Conservation (phyloP, 805 yeast species). For the Kregervanrija pseudodelftensis region DNA sequence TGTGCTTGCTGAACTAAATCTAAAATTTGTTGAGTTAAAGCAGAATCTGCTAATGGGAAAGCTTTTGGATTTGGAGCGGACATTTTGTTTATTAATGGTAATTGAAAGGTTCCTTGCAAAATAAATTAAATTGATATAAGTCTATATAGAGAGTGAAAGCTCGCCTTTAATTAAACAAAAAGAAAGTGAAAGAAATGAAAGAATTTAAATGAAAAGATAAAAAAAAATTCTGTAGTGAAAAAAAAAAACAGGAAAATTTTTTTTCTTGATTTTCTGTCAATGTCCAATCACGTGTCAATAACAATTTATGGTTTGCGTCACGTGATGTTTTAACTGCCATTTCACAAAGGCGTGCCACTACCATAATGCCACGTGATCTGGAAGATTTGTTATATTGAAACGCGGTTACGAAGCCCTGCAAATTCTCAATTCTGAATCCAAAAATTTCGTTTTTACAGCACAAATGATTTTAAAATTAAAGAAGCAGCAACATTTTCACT, state of each 20-base stretch:
- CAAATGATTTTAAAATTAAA: too few species aligned
- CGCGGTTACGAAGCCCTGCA: too few species aligned
- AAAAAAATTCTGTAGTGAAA: neutral
- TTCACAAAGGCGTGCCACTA: too few species aligned
- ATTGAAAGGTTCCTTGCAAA: constrained; percentile 46
- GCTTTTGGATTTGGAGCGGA: constrained; percentile 96
- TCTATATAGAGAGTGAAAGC: constrained; percentile 16
- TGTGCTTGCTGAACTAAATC: constrained; percentile 98
- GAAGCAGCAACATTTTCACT: too few species aligned
- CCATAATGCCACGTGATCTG: too few species aligned
- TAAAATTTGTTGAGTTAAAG: constrained; percentile 90
- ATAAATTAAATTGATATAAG: neutral
- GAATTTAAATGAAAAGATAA: neutral
- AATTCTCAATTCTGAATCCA: too few species aligned
- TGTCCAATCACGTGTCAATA: too few species aligned
- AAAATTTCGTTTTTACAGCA: too few species aligned
- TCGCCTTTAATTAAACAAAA: constrained; percentile 28
- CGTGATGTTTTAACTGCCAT: too few species aligned
- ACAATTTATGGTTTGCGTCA: too few species aligned
- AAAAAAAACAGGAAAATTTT: neutral
- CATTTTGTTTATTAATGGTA: constrained; percentile 33
- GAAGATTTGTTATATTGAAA: too few species aligned
- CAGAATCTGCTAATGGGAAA: constrained; percentile 97
- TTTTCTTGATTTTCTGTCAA: neutral
- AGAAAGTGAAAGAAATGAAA: neutral